Percentiles rank a stretch among this genome's conserved stretches.
These are phyloP conservation scores for Liquidambar formosana DNA, from an alignment of 164 flowering plant species.

Conservation along the genomic window DNA sequence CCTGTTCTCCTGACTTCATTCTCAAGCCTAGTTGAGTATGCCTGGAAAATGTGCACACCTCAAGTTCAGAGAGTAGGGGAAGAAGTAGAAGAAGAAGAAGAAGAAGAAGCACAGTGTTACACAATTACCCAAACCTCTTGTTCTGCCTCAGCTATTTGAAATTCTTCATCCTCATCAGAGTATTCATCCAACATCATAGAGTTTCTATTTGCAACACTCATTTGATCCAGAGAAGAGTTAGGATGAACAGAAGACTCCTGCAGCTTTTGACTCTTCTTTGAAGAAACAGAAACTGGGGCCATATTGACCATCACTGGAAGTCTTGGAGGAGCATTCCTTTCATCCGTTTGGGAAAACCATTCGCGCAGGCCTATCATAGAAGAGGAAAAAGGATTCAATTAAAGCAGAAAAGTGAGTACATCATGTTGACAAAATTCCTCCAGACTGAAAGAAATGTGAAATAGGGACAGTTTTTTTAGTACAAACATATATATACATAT, in stretches of 20 bases:
- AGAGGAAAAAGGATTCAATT: constrained; percentile 1
- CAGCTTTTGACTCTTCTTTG: constrained; percentile 50
- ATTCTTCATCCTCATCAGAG: constrained; percentile 96
- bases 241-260: constrained; percentile 45
- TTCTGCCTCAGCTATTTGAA: constrained; percentile 66
- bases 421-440: background rate
- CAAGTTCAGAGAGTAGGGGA: constrained; percentile 8
- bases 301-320: constrained; percentile 95
- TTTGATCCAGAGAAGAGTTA: constrained; percentile 54
- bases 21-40: constrained; percentile 33
- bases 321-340: constrained; percentile 68
- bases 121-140: constrained; percentile 67
- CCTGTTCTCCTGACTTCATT: constrained; percentile 63
- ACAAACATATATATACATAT: too few species aligned
- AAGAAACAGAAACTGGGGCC: constrained; percentile 64
- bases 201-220: constrained; percentile 59
- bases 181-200: constrained; percentile 81
- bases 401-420: background rate
- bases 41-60: constrained; percentile 41
- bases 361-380: constrained; percentile 80
- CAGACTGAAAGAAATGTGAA: background rate
- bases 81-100: background rate
- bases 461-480: background rate
- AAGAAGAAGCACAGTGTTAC: constrained; percentile 5
- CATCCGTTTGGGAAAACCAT: constrained; percentile 95